Conservation (phyloP, 257 asterid species). For the Paraleonurus japonicus region DNA sequence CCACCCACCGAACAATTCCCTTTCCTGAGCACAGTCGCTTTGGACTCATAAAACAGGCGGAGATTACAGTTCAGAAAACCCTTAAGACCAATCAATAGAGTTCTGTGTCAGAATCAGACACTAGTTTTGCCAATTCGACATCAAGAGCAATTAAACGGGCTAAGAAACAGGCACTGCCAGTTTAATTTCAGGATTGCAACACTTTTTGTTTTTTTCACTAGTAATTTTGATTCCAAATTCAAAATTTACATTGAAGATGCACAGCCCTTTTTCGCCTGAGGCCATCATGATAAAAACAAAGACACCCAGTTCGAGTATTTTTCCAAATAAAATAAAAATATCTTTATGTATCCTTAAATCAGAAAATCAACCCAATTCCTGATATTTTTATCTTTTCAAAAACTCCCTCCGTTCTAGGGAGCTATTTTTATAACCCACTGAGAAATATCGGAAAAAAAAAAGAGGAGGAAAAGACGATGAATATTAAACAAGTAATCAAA, state of each 20-base stretch:
- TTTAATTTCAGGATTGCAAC: not conserved
- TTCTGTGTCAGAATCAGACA: constrained; percentile 15
- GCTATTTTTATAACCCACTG: too few relatives aligned
- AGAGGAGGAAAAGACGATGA: too few relatives aligned
- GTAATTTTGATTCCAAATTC: not conserved
- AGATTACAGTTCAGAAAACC: constrained; percentile 32
- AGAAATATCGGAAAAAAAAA: too few relatives aligned
- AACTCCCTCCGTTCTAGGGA: too few relatives aligned
- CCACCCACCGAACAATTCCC: constrained; percentile 26
- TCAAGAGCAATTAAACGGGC: not conserved
- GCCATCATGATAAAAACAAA: not conserved
- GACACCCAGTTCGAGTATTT: too few relatives aligned
- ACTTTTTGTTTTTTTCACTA: not conserved
- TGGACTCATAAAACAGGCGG: constrained; percentile 39
- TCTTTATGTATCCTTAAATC: too few relatives aligned
- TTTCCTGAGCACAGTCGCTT: constrained; percentile 21
- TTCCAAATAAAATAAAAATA: too few relatives aligned
- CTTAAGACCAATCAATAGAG: constrained; percentile 38
- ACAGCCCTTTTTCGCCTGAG: not conserved
- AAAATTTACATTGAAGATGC: not conserved
- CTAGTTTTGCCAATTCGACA: too few relatives aligned
- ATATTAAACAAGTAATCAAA: not conserved
- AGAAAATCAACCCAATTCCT: too few relatives aligned
- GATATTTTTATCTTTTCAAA: too few relatives aligned
- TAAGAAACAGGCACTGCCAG: not conserved